Base-by-base conservation (phyloP, 805 yeast species). In the Starmerella apis region DNA sequence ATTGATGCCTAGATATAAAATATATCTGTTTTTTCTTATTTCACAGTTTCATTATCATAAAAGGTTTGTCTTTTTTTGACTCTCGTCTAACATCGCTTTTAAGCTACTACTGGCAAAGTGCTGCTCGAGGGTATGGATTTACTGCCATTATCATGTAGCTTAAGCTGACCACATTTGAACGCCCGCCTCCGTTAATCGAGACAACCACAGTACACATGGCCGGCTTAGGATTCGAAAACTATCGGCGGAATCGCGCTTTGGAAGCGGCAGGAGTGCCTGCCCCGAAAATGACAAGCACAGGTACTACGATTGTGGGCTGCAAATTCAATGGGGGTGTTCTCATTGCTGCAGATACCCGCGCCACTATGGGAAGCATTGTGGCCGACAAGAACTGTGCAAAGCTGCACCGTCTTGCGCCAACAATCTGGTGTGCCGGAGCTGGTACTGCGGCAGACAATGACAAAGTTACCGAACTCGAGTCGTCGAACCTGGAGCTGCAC, bases 361-460 rank as follows among this genome's bases (percentile, higher is more conserved):
- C 98, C 50, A 92, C 98, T 3, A 82, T 92, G 32, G 98, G 98
- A 13, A 82, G 81, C 51, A 86, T 92, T 59, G 97, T 92, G 31
- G 98, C 98, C 7, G 97, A 92, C 70, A 92, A 92, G 73, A 92
- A 92, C 71, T 88, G 96, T 74, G 96, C 87, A 64, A 90, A 90
- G 69, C 74, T 92, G 57, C 96, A 90, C 69, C 72, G 94, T 59
- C 74, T 88, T 57, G 77, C 95, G 6, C 95, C 96, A 9, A 77
- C 76, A 63, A 87, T 88, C 65, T 90, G 96, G 96, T 90, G 98
- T 79, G 98, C 98, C 47, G 98, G 98, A 62, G 98, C 98, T 3
- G 98, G 98, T 67, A 92, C 98, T n/a, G 98, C 98, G 27, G 97
- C 98, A 7, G 98, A 92, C 66, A 92, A 96, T 11, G 97, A 92